Evolutionary conservation across 768 basidiomycete species (phyloP), one percentile per base, ranked within the genome.

Genomic region (Chalciporus sphaerocephalus): DNA sequence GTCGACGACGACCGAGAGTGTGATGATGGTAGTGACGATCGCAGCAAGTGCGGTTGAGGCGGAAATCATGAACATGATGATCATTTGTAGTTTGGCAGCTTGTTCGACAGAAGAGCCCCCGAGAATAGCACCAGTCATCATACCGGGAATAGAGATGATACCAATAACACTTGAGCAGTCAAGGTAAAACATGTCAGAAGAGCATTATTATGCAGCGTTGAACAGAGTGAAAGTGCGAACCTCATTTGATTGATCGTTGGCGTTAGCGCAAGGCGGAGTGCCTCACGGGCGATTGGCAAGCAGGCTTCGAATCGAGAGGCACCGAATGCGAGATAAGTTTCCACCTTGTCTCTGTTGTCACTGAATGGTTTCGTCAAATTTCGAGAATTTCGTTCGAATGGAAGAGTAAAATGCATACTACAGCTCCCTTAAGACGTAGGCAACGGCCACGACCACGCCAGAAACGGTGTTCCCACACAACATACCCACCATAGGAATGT

Each of bases 1-100:
- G 57, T 94, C 92, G 28, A 92, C 78, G 6, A 85, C 73, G 12
- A 85, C 73, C 4, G 62, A 60, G 7, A 92, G 74, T 6, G 80
- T 73, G 33, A 81, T 67, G 45, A 83, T 65, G 1, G 84, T 83
- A 3, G 80, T 77, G 41, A 78, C 68, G 43, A 89, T 81, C 3
- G 83, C 74, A 11, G 85, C 78, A 20, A 94, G 74, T 0, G 83
- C 79, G 0, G 86, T 85, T 47, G 81, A 78, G 0, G 90, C 82
- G 3, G 83, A 82, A 36, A 93, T 89, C 85, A 93, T 88, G 66
- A 94, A 93, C 82, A 92, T 88, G 68, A 94, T 90, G 47, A 94
- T 82, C 85, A 92, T 92, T 56, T 93, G 92, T 13, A 93, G 69
- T 41, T 82, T 80, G 2, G 88, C 88, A 0, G 92, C 92, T 64